Evolutionary conservation across 768 basidiomycete species (phyloP), one percentile per base, ranked within the genome.

Genomic region (Lentinula raphanica): DNA sequence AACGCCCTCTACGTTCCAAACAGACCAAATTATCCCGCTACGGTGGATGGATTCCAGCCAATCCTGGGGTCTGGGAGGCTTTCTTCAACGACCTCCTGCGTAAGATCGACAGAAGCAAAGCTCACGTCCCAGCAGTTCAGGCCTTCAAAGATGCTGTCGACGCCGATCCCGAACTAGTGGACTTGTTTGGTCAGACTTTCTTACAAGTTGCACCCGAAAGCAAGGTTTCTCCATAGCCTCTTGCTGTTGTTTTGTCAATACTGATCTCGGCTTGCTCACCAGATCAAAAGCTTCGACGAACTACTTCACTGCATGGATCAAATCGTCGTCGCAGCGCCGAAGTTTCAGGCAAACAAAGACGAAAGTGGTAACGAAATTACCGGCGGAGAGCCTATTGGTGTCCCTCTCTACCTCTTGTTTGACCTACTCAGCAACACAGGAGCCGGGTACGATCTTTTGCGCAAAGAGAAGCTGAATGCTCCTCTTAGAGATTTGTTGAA

Each of bases 21-120:
- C 46, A 54, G 28, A 59, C 58, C 17, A 31, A 21, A 5, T 35
- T 59, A 29, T 45, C 39, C 21, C 58, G 58, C 53, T 60, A 60
- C 25, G 44, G 54, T 40, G 59, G 59, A 48, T 60, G 54, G 59
- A 27, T 48, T 29, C 59, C 59, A 9, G 25, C 29, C 11, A 39
- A 51, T 45, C 54, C 1, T 49, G 29, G 23, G 36, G 39, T 60
- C 23, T 48, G 57, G 15, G 17, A 49, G 3, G 42, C 40, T 17
- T 60, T 56, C 54, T 36, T 60, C 23, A 27, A 58, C 23, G 45
- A 60, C 9, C 40, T 48, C 29, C 25, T 29, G 15, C 53, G 44
- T 7, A 6, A 1, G 3, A 25, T 29, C 51, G 35, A 28, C 23
- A 9, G 8, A 15, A 25, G 13, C 7, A 25, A 12, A 15, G 23